These are phyloP conservation scores for Alternaria arbusti DNA, from an alignment of 2,329 filamentous ascomycete genomes.

Conservation along the genomic window DNA sequence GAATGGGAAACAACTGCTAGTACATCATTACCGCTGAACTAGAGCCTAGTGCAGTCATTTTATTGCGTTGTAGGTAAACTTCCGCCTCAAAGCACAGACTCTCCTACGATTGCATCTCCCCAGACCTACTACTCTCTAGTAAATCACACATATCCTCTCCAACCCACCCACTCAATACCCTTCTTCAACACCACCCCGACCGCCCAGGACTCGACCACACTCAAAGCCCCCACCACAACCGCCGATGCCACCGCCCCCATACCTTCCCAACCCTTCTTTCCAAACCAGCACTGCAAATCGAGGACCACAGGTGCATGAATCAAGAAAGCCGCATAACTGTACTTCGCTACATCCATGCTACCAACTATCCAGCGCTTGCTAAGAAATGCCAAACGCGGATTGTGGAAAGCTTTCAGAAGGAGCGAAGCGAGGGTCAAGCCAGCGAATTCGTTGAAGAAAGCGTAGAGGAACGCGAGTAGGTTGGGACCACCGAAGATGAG, in stretches of 20 bases:
- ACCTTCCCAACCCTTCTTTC: neutral
- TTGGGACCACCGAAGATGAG: neutral
- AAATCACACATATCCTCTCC: neutral
- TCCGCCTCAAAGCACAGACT: no score
- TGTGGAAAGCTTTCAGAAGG: neutral
- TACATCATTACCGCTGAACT: no score
- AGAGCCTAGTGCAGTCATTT: no score
- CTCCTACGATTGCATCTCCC: no score
- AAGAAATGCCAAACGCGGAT: neutral
- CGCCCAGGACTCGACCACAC: conserved; percentile 13
- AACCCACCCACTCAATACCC: conserved; percentile 1
- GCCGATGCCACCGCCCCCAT: conserved; percentile 1
- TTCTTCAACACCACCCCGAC: conserved; percentile 8
- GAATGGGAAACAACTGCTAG: no score
- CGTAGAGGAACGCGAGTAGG: neutral
- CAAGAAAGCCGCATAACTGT: neutral
- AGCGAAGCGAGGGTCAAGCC: neutral
- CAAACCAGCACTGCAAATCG: neutral
- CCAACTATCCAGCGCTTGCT: neutral
- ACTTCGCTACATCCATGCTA: neutral
- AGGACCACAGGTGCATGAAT: neutral
- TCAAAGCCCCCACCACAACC: conserved; percentile 14
- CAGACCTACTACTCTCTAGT: no score
- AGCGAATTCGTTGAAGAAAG: neutral
- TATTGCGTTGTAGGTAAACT: no score